Evolutionary conservation across 305 asterid genomes (phyloP), one percentile per base, ranked within the genome.

Genomic region (Petunia hybrid): DNA sequence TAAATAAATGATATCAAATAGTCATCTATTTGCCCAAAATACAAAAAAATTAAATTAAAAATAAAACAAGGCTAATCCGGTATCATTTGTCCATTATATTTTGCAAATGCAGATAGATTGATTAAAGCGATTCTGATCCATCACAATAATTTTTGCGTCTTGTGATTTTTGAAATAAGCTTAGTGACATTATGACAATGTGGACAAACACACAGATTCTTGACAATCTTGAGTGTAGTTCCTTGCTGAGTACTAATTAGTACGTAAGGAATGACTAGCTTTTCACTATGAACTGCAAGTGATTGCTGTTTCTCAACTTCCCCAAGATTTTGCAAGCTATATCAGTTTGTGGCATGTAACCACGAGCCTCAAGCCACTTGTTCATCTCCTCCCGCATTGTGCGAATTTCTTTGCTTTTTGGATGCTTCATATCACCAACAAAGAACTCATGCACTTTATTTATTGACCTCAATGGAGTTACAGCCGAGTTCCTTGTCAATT

Each of bases 221-320:
- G 12, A 84, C 87, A 22, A 86, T 82, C 87, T 80, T 86, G 79
- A 86, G 53, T 6, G 89, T 84, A 76, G 80, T 78, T 56, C 89
- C 87, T n/a, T 83, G 80, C 38, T 10, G 68, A 46, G 84, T 84
- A 70, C 89, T 86, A 10, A 86, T 82, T 48, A 86, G 86, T n/a
- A 86, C 89, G 40, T 82, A 86, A 16, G 89, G 84, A 70, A 86
- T 80, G 6, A 87, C 89, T 55, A 86, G 84, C 77, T 59, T 86
- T 59, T 86, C 89, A 66, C 89, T 86, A 2, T 86, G 89, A 82
- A 86, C 84, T 51, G 83, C 87, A 41, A 86, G 87, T 2, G 89
- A 66, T 8, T 75, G 55, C 68, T 75, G 77, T 53, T 82, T 86
- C 14, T 84, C 86, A 2, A 38, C 64, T 43, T 80, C 84, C 16